Conservation (phyloP, 345 rosid genomes). For the Draba incana region DNA sequence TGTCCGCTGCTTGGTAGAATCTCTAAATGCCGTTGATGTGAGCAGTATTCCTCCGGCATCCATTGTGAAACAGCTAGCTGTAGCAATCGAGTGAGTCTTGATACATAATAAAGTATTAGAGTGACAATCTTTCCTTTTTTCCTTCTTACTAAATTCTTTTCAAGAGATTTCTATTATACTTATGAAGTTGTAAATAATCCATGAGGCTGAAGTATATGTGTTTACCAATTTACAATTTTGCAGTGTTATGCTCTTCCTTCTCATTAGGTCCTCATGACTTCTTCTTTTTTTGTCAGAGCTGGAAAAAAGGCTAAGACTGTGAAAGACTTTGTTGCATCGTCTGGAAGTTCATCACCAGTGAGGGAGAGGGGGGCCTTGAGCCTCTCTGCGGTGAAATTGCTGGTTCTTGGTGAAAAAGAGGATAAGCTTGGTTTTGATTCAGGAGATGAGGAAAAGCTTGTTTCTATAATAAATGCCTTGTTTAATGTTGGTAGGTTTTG, state of each 20-base stretch:
- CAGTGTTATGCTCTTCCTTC: slow-evolving; percentile 9
- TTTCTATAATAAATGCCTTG: slow-evolving; percentile 55
- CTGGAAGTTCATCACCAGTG: slow-evolving; percentile 79
- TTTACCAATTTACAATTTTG: slow-evolving; percentile 20
- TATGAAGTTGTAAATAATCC: slow-evolving; percentile 5
- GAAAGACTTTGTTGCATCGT: slow-evolving; percentile 76
- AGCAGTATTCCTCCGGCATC: slow-evolving; percentile 71
- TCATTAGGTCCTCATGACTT: slow-evolving; percentile 10
- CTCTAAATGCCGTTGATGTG: slow-evolving; percentile 55
- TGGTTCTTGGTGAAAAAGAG: slow-evolving; percentile 93
- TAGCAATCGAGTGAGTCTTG: slow-evolving; percentile 77
- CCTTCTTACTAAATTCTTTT: background rate
- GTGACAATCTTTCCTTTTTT: background rate
- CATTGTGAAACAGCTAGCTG: slow-evolving; percentile 78
- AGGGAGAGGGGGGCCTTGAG: slow-evolving; percentile 82
- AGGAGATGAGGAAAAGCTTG: slow-evolving; percentile 69
- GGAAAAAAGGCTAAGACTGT: slow-evolving; percentile 71
- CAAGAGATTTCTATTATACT: background rate
- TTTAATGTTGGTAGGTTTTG: slow-evolving; percentile 69
- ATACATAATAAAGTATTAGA: slow-evolving; percentile 1
- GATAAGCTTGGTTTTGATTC: slow-evolving; percentile 61
- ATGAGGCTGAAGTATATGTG: slow-evolving; percentile 4
- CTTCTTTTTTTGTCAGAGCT: slow-evolving; percentile 49
- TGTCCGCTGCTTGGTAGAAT: slow-evolving; percentile 53
- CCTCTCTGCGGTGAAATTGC: slow-evolving; percentile 83